Evolutionary conservation across 495 filamentous ascomycete species (phyloP).

Genomic region (Tuber microsphaerosporum): DNA sequence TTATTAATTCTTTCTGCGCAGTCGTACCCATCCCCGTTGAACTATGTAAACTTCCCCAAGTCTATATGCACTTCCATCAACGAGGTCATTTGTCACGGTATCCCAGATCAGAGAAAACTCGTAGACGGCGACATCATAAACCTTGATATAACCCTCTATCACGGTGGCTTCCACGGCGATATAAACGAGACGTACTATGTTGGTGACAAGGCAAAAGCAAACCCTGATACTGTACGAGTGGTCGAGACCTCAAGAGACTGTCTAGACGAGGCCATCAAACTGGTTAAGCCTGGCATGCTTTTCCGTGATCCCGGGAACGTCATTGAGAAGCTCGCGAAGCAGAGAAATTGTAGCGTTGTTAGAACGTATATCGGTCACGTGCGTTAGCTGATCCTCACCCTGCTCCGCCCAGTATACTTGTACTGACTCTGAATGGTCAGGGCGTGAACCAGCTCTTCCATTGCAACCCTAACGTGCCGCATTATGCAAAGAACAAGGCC

Average conservation of each 20-base stretch:
- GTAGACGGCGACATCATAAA: conserved; percentile 84
- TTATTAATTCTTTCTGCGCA: conserved; percentile 41
- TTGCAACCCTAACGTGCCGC: conserved; percentile 73
- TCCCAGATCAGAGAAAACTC: conserved; percentile 71
- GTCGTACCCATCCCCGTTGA: conserved; percentile 94
- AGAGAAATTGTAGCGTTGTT: conserved; percentile 69
- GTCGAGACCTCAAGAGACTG: conserved; percentile 77
- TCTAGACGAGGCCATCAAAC: conserved; percentile 70
- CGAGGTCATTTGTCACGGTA: conserved; percentile 93
- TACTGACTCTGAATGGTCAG: not conserved
- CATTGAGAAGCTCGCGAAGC: conserved; percentile 81
- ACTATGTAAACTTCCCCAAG: conserved; percentile 96
- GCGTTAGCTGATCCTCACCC: not conserved
- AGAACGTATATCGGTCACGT: conserved; percentile 79
- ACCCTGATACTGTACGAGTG: conserved; percentile 74
- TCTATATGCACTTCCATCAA: conserved; percentile 94
- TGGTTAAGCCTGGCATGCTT: conserved; percentile 78
- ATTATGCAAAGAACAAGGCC: conserved; percentile 87
- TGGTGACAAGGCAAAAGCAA: conserved; percentile 64
- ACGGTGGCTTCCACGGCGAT: conserved; percentile 80
- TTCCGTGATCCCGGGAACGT: conserved; percentile 77
- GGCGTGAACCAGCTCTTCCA: conserved; percentile 83
- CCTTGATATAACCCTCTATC: conserved; percentile 81
- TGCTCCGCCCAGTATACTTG: not conserved
- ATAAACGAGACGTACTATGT: conserved; percentile 91